Conservation (phyloP, 768 basidiomycete species). For the Suillus tomentosus region DNA sequence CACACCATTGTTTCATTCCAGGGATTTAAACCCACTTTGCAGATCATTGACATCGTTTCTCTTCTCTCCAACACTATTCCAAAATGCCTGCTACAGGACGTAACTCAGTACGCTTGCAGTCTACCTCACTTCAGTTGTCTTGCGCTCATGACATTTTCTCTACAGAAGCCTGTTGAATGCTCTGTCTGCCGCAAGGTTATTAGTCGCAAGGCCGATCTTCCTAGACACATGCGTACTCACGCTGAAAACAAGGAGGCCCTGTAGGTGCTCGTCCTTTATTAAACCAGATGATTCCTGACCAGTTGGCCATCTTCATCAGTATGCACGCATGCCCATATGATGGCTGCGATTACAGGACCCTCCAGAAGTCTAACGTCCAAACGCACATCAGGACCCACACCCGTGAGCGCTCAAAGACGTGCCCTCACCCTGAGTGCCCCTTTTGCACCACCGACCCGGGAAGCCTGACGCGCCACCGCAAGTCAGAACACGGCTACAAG, state of each 20-base stretch:
- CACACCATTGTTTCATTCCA: conserved; percentile 4
- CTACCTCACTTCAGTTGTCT: not conserved
- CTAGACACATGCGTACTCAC: conserved; percentile 31
- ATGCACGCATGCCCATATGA: conserved; percentile 25
- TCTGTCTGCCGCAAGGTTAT: conserved; percentile 18
- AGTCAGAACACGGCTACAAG: conserved; percentile 19
- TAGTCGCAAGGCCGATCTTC: conserved; percentile 28
- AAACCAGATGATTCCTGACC: not conserved
- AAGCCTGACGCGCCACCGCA: conserved; percentile 26
- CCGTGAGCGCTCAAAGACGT: conserved; percentile 15
- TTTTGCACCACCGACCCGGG: conserved; percentile 23
- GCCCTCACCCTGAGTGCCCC: conserved; percentile 19
- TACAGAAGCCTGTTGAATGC: conserved; percentile 19
- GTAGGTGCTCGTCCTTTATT: conserved; percentile 19
- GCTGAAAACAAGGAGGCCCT: conserved; percentile 21
- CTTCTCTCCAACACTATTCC: conserved; percentile 3
- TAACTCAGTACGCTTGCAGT: conserved; percentile 13
- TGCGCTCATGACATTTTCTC: not conserved
- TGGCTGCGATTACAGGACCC: conserved; percentile 24
- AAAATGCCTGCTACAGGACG: conserved; percentile 12
- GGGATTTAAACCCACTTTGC: conserved; percentile 1
- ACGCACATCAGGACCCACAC: conserved; percentile 31
- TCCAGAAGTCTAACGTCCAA: conserved; percentile 31
- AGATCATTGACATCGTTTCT: not conserved
- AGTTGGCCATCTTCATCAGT: conserved; percentile 19